Base-by-base conservation (phyloP, 2,329 filamentous ascomycete genomes). In the Ophiostoma piceae region DNA sequence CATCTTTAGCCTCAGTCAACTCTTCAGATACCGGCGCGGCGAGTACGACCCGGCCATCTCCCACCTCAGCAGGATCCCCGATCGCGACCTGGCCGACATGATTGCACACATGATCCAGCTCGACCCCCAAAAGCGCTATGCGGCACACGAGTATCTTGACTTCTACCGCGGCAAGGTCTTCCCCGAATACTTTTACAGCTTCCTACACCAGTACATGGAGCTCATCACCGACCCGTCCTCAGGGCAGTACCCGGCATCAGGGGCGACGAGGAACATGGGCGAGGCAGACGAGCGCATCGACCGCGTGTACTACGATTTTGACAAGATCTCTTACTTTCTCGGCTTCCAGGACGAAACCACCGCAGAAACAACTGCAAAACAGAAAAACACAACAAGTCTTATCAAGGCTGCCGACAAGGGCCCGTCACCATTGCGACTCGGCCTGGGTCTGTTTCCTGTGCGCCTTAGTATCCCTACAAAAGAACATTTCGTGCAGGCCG, bases 141-240 rank as follows among this genome's bases (percentile, higher is more conserved):
- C 92, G 22, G 94, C 95, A 1, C 93, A 97, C 71, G 92, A 98
- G 76, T 98, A 97, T 74, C 83, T 99, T 11, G 90, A 93, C 29
- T 94, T 97, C 75, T 98, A 92, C 88, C 92, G 92, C 75, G 87
- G 87, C 66, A 97, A 94, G 77, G 92, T 94, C 3, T 99, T 99
- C 73, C 96, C 95, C 0, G 88, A 92, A 71, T 99, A 99, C 79
- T 99, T 99, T 76, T 98, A 97, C 82, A 96, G 88, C 77, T 98
- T 99, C 77, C 83, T 99, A 41, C 95, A 99, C 77, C 94, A 97
- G 76, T 97, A 99, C 77, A 97, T 99, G 92, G 92, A 92, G 74
- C 86, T 96, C 69, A 92, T 99, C 72, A 98, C 95, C 3, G 93
- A 98, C 77, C 91, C 94, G 0, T 92, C 90, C 0, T 92, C 92